Evolutionary conservation across 345 rosid genomes (phyloP), one percentile per base, ranked within the genome.

Genomic region (Zanthoxylum bungeanum): DNA sequence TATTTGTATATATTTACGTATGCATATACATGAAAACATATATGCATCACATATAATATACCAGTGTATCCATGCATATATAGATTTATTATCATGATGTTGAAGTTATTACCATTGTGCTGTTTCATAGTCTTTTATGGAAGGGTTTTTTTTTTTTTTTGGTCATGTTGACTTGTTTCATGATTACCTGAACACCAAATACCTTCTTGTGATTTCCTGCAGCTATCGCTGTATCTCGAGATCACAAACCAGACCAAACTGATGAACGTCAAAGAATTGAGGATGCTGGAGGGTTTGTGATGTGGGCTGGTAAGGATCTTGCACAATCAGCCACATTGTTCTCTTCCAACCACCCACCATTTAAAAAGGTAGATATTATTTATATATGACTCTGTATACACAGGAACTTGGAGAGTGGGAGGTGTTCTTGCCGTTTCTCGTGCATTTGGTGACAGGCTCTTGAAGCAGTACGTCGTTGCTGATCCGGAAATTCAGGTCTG

Each of bases 341-440:
- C 21, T 66, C 60, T 24, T 24, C 57, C 12, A 47, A 33, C 22
- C 17, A 39, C 34, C 24, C 17, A 33, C 9, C 33, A 4, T 0
- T n/a, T 24, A 49, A 55, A 22, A 24, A 59, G 31, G 14, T 61
- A 9, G 56, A 40, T 11, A 46, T 66, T 57, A 64, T 40, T 42
- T 36, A 19, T 53, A 36, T 25, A 60, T 69, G 34, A 60, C 40
- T 71, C 47, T 47, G 7, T 62, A 2, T 74, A 24, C 28, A 56
- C 69, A 95, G 99, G 99, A 71, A 95, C 99, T 58, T 95, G 99
- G 99, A 88, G 99, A 83, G 99, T 95, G 65, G 99, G 97, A 60
- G 99, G 99, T 22, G 99, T 95, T 59, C 99, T 95, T 78, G 99
- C 99, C 22, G 98, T 95, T 75, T 95, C 99, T 68, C 99, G 99